Evolutionary conservation across 1,284 basidiomycete genomes (phyloP), one percentile per base, ranked within the genome.

Genomic region (Puccinia novopanici): DNA sequence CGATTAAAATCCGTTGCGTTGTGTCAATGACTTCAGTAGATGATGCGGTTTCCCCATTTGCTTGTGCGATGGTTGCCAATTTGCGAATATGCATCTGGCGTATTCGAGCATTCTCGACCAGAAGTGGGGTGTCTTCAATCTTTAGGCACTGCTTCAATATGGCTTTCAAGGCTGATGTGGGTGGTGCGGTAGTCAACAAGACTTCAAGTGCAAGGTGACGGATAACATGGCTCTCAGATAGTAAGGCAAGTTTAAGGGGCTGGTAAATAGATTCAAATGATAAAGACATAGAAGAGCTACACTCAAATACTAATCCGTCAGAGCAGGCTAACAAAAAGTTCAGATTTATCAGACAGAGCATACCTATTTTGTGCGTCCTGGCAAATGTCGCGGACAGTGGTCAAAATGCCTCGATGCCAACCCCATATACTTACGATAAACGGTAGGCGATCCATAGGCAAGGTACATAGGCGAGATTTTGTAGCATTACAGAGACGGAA

Each of bases 41-140:
- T 27, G 74, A 85, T 65, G 76, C 84, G 37, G 82, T 81, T 0
- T 59, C 83, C 27, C n/a, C 27, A 30, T 52, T 79, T 2, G 75
- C 67, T 42, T 84, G 74, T 27, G 83, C 83, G 40, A 83, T 81
- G 50, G 83, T 83, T 10, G 84, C 84, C 1, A 87, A 82, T 61
- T 85, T 84, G 5, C 84, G 75, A 24, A 95, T 92, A 42, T 90
- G 88, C 82, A 94, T 86, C 0, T 92, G 90, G 52, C 93, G 90
- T 83, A 97, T 94, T 34, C 94, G 89, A 0, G 92, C 91, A 48
- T 93, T 92, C 82, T 91, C 90, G 1, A 92, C 88, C 72, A 84
- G 82, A 3, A 85, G 48, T 24, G 84, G 81, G 75, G 83, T 82
- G 19, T 83, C 68, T 79, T 85, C 85, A 15, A 82, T 83, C 72